These are phyloP conservation scores for Fusarium coffeatum DNA, from an alignment of 2,329 filamentous ascomycete genomes.

Conservation along the genomic window DNA sequence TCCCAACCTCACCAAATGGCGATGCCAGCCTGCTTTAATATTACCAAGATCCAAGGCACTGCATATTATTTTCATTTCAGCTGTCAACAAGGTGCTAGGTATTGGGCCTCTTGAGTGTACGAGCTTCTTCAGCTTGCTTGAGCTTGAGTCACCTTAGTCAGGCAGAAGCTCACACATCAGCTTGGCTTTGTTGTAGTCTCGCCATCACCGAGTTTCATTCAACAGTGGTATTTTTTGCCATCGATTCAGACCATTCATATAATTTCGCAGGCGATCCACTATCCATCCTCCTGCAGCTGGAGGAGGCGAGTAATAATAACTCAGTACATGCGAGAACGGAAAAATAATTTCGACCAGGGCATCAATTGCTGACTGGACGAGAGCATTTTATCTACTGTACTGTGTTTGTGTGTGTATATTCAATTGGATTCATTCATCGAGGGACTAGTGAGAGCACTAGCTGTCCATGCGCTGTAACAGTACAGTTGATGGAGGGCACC, in stretches of 20 bases:
- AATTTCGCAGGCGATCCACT: conserved; percentile 19
- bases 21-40: conserved; percentile 9
- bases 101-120: conserved; percentile 10
- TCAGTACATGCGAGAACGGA: conserved; percentile 15
- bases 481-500: background rate
- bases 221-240: conserved; percentile 23
- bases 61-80: conserved; percentile 30
- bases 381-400: background rate
- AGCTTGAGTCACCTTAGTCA: conserved; percentile 29
- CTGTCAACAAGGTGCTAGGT: conserved; percentile 5
- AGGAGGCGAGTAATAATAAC: conserved; percentile 28
- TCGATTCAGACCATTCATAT: conserved; percentile 14
- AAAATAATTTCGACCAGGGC: conserved; percentile 11
- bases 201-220: conserved; percentile 26
- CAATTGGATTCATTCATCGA: background rate
- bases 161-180: conserved; percentile 16
- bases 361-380: background rate
- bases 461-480: background rate
- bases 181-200: conserved; percentile 14
- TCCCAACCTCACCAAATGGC: conserved; percentile 21
- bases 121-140: conserved; percentile 30
- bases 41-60: conserved; percentile 18
- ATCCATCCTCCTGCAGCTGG: conserved; percentile 29
- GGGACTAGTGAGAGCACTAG: background rate
- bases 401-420: background rate